Percentiles rank a stretch among this genome's conserved stretches.
Conservation (phyloP, 352 stramenopile species). For the Pythium aristosporum region DNA sequence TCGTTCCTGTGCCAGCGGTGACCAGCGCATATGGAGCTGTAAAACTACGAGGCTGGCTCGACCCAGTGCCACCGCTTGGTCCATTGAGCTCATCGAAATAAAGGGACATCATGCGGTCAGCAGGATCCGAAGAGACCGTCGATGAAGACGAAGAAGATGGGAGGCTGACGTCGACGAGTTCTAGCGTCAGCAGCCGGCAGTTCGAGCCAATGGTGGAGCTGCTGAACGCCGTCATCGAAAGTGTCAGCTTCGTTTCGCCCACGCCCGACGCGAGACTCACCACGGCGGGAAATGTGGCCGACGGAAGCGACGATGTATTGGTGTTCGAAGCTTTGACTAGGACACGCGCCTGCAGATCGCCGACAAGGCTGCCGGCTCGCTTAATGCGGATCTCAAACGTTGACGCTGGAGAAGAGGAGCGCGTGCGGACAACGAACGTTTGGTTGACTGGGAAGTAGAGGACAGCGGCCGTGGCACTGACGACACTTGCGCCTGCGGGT, state of each 20-base stretch:
- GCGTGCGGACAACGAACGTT: conserved; percentile 25
- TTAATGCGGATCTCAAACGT: conserved; percentile 34
- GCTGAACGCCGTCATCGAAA: conserved; percentile 6
- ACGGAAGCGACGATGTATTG: conserved; percentile 6
- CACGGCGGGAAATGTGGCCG: not conserved
- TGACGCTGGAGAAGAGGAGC: not conserved
- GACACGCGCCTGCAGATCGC: conserved; percentile 12
- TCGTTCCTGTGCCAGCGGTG: not conserved
- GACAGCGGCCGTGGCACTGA: conserved; percentile 28
- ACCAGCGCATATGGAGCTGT: conserved; percentile 27
- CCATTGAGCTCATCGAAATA: conserved; percentile 27
- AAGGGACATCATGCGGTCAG: conserved; percentile 35
- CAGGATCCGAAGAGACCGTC: conserved; percentile 27
- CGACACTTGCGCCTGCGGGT: not conserved
- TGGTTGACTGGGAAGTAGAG: conserved; percentile 47
- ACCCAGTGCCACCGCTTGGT: not conserved
- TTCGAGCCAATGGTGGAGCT: not conserved
- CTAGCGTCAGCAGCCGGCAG: conserved; percentile 41
- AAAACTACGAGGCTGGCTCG: not conserved
- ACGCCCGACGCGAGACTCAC: conserved; percentile 8
- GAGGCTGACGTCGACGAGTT: conserved; percentile 28
- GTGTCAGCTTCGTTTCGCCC: conserved; percentile 1
- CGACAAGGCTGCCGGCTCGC: conserved; percentile 29
- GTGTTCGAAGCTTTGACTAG: not conserved
- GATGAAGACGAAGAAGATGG: conserved; percentile 7